These are phyloP conservation scores for Knoxia roxburghii DNA, from an alignment of 257 asterid genomes.

Conservation along the genomic window DNA sequence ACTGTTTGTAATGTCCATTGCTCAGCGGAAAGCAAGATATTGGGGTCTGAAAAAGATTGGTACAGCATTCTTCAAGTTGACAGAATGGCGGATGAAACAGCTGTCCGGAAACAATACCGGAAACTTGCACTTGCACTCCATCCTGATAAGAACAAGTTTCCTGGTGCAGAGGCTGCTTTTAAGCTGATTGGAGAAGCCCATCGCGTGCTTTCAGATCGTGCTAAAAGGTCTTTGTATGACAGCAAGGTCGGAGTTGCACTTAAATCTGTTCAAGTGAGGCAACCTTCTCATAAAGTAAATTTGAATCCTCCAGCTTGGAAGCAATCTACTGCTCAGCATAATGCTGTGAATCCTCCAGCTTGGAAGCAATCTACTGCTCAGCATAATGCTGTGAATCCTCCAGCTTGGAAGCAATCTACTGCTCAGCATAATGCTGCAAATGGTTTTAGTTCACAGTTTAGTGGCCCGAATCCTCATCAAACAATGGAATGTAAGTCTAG, in stretches of 20 bases:
- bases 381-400: too few relatives aligned
- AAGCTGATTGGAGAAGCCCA: conserved; percentile 78
- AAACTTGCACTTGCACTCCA: conserved; percentile 75
- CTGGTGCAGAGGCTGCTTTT: conserved; percentile 92
- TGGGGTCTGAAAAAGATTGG: conserved; percentile 74
- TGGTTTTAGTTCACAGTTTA: conserved; percentile 27
- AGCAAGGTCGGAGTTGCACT: conserved; percentile 27
- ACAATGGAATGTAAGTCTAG: conserved; percentile 29
- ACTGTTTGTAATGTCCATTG: conserved; percentile 74
- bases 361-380: conserved; percentile 31
- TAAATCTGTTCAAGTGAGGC: conserved; percentile 32
- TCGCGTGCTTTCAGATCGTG: conserved; percentile 56
- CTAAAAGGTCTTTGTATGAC: conserved; percentile 52
- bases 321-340: conserved; percentile 26
- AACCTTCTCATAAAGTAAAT: conserved; percentile 40
- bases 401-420: conserved; percentile 30
- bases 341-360: conserved; percentile 22
- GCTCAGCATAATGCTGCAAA: conserved; percentile 27
- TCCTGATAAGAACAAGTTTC: conserved; percentile 83
- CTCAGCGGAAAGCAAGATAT: conserved; percentile 38
- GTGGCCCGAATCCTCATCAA: conserved; percentile 33
- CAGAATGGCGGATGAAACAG: conserved; percentile 49
- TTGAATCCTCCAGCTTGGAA: conserved; percentile 28
- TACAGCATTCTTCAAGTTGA: conserved; percentile 67
- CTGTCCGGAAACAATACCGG: conserved; percentile 64